These are phyloP conservation scores for Hypoxylon fragiforme DNA, from an alignment of 495 filamentous ascomycete genomes.

Conservation along the genomic window DNA sequence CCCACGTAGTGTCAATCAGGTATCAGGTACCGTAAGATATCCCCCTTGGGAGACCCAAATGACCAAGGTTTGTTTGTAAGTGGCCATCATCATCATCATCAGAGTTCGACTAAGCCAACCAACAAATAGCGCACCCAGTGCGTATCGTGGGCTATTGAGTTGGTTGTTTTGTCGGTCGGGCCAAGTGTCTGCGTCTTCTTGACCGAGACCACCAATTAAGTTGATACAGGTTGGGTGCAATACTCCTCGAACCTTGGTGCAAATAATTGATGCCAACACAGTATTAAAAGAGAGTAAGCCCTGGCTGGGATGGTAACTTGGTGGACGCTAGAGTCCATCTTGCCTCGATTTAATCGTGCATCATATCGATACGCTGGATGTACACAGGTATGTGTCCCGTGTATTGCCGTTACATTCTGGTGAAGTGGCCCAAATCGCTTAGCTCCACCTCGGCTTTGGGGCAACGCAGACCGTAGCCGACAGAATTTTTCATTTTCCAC, in stretches of 20 bases:
- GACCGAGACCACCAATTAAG: conserved; percentile 19
- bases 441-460: conserved; percentile 31
- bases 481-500: too few species aligned
- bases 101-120: conserved; percentile 1
- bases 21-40: too few species aligned
- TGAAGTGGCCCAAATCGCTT: conserved; percentile 25
- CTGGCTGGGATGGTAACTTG: conserved; percentile 4
- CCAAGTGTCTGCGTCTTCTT: conserved; percentile 1
- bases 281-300: conserved; percentile 11
- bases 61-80: conserved; percentile 3
- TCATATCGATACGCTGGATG: conserved; percentile 14
- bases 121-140: too few species aligned
- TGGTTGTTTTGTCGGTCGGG: conserved; percentile 13
- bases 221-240: conserved; percentile 16
- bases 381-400: conserved; percentile 12
- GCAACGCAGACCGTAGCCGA: conserved; percentile 25
- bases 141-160: background rate
- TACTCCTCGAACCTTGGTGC: conserved; percentile 4
- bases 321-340: conserved; percentile 1
- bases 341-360: conserved; percentile 24
- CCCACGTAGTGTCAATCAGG: conserved; percentile 3
- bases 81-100: conserved; percentile 1
- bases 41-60: too few species aligned
- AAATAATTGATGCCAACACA: background rate
- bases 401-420: conserved; percentile 32